Evolutionary conservation across 2,329 filamentous ascomycete species (phyloP).

Genomic region (Aspergillus melleus): DNA sequence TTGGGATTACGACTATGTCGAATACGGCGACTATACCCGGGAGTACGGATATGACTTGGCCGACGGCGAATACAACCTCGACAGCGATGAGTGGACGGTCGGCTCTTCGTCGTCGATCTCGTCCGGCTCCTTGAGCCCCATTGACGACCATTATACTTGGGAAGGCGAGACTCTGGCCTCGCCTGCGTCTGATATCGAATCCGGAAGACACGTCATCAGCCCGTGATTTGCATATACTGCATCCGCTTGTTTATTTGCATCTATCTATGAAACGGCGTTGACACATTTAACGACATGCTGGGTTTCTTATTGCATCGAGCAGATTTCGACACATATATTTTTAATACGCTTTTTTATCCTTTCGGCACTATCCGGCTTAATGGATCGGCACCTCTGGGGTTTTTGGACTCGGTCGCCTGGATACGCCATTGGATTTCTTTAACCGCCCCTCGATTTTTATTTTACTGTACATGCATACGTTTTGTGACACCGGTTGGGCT

Average conservation of each 20-base stretch:
- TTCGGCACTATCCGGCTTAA: conserved; percentile 16
- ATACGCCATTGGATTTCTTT: conserved; percentile 16
- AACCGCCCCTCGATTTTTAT: conserved; percentile 17
- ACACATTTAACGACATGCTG: conserved; percentile 39
- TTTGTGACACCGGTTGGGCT: conserved; percentile 22
- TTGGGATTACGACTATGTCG: conserved; percentile 95
- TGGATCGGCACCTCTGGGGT: conserved; percentile 13
- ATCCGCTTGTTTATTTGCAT: conserved; percentile 26
- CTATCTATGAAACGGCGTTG: conserved; percentile 36
- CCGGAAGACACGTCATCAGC: conserved; percentile 34
- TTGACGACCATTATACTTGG: conserved; percentile 57
- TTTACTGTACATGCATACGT: conserved; percentile 40
- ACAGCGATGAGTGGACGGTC: conserved; percentile 88
- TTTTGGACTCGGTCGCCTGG: conserved; percentile 22
- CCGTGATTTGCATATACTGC: conserved; percentile 25
- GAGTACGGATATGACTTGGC: conserved; percentile 57
- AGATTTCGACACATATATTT: conserved; percentile 40
- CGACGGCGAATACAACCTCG: conserved; percentile 57
- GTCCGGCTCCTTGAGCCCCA: conserved; percentile 62
- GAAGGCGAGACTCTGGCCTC: conserved; percentile 42
- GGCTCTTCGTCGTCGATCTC: conserved; percentile 78
- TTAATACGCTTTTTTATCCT: conserved; percentile 34
- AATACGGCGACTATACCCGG: conserved; percentile 66
- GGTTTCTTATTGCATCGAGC: conserved; percentile 39
- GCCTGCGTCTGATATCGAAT: conserved; percentile 39